A percentile compares a stretch with the other conserved stretches of the same genome.
Evolutionary conservation across 1,284 basidiomycete genomes (phyloP).

Genomic region (Cryptococcus wingfieldii): DNA sequence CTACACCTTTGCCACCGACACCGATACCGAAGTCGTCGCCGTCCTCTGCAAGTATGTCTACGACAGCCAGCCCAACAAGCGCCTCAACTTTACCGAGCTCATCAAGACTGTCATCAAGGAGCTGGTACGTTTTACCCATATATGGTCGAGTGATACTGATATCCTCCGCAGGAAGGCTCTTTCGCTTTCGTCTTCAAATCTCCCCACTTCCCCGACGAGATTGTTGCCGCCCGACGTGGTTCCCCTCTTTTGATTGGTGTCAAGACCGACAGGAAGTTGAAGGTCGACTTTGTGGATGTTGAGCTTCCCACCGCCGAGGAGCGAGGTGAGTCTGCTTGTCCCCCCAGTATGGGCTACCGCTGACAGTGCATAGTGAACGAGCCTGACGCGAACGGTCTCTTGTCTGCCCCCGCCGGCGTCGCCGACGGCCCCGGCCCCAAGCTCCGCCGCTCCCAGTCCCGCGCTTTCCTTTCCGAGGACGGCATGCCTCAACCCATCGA

Average conservation of each 20-base stretch:
- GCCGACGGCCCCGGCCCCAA: conserved; percentile 59
- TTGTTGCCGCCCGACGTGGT: conserved; percentile 92
- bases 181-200: conserved; percentile 99
- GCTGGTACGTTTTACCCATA: conserved; percentile 53
- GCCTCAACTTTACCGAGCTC: conserved; percentile 82
- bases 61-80: conserved; percentile 86
- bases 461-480: conserved; percentile 97
- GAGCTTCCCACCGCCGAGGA: conserved; percentile 77
- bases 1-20: conserved; percentile 91
- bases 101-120: conserved; percentile 97
- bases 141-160: background rate
- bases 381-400: conserved; percentile 53
- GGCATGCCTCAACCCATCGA: conserved; percentile 98
- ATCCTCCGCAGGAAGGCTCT: conserved; percentile 69
- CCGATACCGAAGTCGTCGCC: conserved; percentile 96
- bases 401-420: conserved; percentile 65
- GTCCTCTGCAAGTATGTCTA: conserved; percentile 96
- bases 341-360: background rate
- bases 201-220: conserved; percentile 89
- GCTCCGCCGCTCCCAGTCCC: conserved; percentile 90
- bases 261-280: conserved; percentile 99
- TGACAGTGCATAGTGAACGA: conserved; percentile 13
- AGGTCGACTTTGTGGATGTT: conserved; percentile 99
- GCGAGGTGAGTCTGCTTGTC: conserved; percentile 33
- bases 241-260: conserved; percentile 97